Percentiles rank a stretch among this genome's conserved stretches.
Conservation (phyloP, 495 filamentous ascomycete species). For the Daldinia childiae region DNA sequence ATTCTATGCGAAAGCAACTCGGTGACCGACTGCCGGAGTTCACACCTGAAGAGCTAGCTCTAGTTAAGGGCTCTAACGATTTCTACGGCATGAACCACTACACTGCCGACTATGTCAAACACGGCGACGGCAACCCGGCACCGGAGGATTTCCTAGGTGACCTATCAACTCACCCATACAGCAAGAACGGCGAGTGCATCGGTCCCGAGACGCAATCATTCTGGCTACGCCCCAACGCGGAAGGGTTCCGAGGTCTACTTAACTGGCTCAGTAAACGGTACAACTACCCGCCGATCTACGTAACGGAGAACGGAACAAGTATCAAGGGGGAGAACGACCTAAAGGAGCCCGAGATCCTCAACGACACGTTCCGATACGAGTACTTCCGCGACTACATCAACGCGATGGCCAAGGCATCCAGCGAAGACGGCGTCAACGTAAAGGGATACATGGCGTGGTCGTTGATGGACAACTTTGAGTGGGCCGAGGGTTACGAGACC, state of each 20-base stretch:
- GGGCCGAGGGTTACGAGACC: conserved; percentile 85
- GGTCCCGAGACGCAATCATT: conserved; percentile 78
- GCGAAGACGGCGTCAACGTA: conserved; percentile 75
- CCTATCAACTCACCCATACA: conserved; percentile 71
- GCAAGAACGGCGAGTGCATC: conserved; percentile 74
- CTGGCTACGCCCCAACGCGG: conserved; percentile 75
- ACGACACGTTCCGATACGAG: conserved; percentile 78
- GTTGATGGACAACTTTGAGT: conserved; percentile 78
- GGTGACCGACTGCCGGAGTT: conserved; percentile 73
- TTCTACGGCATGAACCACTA: conserved; percentile 91
- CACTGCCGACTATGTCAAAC: conserved; percentile 82
- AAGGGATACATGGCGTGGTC: conserved; percentile 82
- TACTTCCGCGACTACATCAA: conserved; percentile 79
- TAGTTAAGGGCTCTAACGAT: conserved; percentile 79
- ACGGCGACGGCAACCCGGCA: conserved; percentile 66
- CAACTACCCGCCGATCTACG: conserved; percentile 76
- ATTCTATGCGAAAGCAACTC: conserved; percentile 77
- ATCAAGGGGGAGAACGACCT: conserved; percentile 82
- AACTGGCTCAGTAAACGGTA: conserved; percentile 84
- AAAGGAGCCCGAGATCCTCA: conserved; percentile 70
- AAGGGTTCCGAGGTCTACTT: conserved; percentile 79
- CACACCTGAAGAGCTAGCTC: conserved; percentile 69
- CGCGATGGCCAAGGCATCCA: conserved; percentile 73
- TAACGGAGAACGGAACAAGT: conserved; percentile 84
- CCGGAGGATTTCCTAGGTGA: conserved; percentile 75